phyloP scores from a whole-genome alignment of 345 rosid species.

The Syzygium grande region DNA sequence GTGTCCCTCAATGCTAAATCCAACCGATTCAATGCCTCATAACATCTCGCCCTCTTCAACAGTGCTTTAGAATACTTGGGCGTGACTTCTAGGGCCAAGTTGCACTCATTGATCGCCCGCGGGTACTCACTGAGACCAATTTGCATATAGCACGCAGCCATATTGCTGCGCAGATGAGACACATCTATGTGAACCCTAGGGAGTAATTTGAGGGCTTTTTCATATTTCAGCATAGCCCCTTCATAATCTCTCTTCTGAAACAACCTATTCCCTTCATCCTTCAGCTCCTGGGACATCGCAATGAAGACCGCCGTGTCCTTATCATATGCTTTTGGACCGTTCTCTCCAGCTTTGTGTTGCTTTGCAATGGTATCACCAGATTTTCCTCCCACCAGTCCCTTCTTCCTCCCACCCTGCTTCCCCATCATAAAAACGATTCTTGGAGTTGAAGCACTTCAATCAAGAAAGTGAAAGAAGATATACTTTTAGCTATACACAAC shows the following conservation, averaged over 20 bases:
- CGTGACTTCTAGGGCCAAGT: constrained; percentile 61
- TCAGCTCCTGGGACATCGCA: constrained; percentile 58
- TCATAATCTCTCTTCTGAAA: constrained; percentile 73
- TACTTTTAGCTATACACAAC: neutral
- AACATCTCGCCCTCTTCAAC: constrained; percentile 83
- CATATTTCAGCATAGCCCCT: constrained; percentile 70
- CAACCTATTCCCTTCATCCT: constrained; percentile 76
- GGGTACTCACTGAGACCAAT: constrained; percentile 66
- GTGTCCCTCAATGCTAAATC: constrained; percentile 79
- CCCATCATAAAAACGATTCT: constrained; percentile 19
- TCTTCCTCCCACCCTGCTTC: constrained; percentile 39
- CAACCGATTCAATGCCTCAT: constrained; percentile 73
- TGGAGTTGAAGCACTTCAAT: constrained; percentile 1
- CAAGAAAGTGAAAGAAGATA: neutral
- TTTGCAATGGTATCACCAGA: constrained; percentile 15
- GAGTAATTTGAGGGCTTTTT: constrained; percentile 72
- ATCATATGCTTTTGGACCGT: constrained; percentile 27
- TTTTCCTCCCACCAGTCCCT: constrained; percentile 23
- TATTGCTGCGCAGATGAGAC: constrained; percentile 58
- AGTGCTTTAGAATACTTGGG: constrained; percentile 69
- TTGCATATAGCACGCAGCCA: constrained; percentile 94
- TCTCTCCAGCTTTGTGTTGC: constrained; percentile 20
- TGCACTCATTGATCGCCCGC: constrained; percentile 65
- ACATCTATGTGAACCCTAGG: constrained; percentile 55
- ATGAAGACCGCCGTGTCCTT: constrained; percentile 44